A percentile compares a stretch with the other conserved stretches of the same genome.
Evolutionary conservation across 139 green algal genomes (phyloP).

Genomic region (Auxenochlorella pyrenoidosa): DNA sequence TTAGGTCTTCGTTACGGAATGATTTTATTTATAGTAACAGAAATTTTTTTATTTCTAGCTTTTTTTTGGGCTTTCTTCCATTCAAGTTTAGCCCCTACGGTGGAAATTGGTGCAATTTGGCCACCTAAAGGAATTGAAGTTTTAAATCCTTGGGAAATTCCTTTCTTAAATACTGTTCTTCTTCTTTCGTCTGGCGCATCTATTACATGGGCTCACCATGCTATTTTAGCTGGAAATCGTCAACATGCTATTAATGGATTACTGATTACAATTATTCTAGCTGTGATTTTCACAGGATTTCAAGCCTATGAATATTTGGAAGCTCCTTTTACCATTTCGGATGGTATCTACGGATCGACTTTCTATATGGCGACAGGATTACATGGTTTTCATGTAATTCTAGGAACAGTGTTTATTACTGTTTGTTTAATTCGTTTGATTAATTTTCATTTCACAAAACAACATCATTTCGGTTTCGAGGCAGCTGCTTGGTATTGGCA

Average conservation of each 20-base stretch:
- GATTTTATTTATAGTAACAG: slow-evolving; percentile 77
- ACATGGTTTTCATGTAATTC: slow-evolving; percentile 73
- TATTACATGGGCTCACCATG: slow-evolving; percentile 74
- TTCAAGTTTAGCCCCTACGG: slow-evolving; percentile 68
- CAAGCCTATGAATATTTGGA: slow-evolving; percentile 72
- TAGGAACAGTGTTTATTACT: slow-evolving; percentile 62
- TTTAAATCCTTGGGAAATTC: slow-evolving; percentile 70
- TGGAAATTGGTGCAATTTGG: slow-evolving; percentile 73
- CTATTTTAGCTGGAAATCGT: slow-evolving; percentile 62
- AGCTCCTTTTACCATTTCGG: slow-evolving; percentile 71
- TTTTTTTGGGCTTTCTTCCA: slow-evolving; percentile 81
- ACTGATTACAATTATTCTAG: slow-evolving; percentile 59
- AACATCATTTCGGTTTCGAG: slow-evolving; percentile 74
- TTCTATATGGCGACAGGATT: slow-evolving; percentile 74
- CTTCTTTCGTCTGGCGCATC: slow-evolving; percentile 63
- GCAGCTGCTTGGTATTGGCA: slow-evolving; percentile 73
- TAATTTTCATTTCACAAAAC: slow-evolving; percentile 62
- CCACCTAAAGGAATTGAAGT: slow-evolving; percentile 73
- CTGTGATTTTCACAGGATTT: slow-evolving; percentile 69
- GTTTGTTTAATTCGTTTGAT: slow-evolving; percentile 61
- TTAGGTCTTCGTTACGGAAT: slow-evolving; percentile 71
- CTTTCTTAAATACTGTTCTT: slow-evolving; percentile 76
- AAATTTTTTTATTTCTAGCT: slow-evolving; percentile 76
- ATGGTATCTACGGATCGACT: slow-evolving; percentile 73
- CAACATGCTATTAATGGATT: slow-evolving; percentile 56